phyloP scores from a whole-genome alignment of 1,139 yeast species.

The Scheffersomyces segobiensis region DNA sequence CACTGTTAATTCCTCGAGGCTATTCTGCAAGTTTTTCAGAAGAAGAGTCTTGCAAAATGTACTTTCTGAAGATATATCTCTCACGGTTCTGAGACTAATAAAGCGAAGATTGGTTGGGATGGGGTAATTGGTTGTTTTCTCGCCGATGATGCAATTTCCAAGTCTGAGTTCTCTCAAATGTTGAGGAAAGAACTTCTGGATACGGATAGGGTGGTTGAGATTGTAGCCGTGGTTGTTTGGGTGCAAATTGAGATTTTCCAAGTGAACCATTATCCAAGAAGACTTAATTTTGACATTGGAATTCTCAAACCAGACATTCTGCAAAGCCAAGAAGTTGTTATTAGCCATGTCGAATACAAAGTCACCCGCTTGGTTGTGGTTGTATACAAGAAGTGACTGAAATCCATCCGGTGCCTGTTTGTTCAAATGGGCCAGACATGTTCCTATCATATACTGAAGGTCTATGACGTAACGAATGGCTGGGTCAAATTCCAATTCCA shows the following conservation, averaged over 20 bases:
- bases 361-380: conserved; percentile 17
- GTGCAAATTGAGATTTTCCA: conserved; percentile 9
- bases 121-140: conserved; percentile 6
- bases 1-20: neutral
- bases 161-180: conserved; percentile 12
- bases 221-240: conserved; percentile 19
- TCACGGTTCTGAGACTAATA: conserved; percentile 12
- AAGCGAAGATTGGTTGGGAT: conserved; percentile 12
- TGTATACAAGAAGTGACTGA: conserved; percentile 8
- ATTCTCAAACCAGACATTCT: conserved; percentile 19
- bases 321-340: conserved; percentile 10
- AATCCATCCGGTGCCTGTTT: conserved; percentile 1
- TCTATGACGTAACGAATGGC: conserved; percentile 16
- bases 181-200: conserved; percentile 15
- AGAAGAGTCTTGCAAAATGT: neutral
- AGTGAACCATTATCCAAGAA: conserved; percentile 4
- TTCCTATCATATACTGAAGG: conserved; percentile 10
- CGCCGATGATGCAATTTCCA: conserved; percentile 16
- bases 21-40: neutral
- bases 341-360: conserved; percentile 13
- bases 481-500: conserved; percentile 25
- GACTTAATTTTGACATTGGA: conserved; percentile 14
- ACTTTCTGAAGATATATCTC: conserved; percentile 13
- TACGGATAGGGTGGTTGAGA: conserved; percentile 10
- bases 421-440: conserved; percentile 1